These are phyloP conservation scores for Oehlia diaphana DNA, from an alignment of 192 early-diverging fungal genomes.

Conservation along the genomic window DNA sequence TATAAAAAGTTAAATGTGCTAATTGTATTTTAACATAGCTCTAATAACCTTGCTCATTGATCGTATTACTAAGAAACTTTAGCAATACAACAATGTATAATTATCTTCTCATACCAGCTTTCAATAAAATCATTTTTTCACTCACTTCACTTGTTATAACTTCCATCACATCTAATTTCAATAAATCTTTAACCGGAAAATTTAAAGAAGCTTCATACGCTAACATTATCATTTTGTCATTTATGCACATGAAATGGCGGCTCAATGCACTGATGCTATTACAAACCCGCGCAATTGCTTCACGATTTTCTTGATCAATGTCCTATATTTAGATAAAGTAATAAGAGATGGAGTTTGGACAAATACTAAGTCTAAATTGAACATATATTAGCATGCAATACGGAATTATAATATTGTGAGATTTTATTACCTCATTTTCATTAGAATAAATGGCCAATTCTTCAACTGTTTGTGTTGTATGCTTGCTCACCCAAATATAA, in stretches of 20 bases:
- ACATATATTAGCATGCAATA: background rate
- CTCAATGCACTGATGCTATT: slow-evolving; percentile 86
- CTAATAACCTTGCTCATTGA: too few species aligned
- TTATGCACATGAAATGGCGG: slow-evolving; percentile 77
- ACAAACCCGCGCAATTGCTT: slow-evolving; percentile 85
- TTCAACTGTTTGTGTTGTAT: slow-evolving; percentile 52
- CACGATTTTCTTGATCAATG: slow-evolving; percentile 72
- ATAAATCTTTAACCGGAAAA: slow-evolving; percentile 8
- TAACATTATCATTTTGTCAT: slow-evolving; percentile 86
- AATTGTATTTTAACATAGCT: too few species aligned
- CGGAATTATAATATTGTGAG: background rate
- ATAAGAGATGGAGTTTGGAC: too few species aligned
- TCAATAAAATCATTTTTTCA: background rate
- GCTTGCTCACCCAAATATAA: slow-evolving; percentile 93
- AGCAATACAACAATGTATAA: too few species aligned
- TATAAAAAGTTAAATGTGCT: too few species aligned
- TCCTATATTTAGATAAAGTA: too few species aligned
- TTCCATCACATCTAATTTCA: slow-evolving; percentile 8
- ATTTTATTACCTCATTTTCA: slow-evolving; percentile 73
- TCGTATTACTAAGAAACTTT: too few species aligned
- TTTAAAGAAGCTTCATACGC: slow-evolving; percentile 82
- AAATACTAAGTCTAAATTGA: too few species aligned
- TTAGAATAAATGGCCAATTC: slow-evolving; percentile 83
- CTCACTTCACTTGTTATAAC: background rate
- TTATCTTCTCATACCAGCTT: background rate